Conservation (phyloP, 2,329 filamentous ascomycete species). For the Endothia cerciana region DNA sequence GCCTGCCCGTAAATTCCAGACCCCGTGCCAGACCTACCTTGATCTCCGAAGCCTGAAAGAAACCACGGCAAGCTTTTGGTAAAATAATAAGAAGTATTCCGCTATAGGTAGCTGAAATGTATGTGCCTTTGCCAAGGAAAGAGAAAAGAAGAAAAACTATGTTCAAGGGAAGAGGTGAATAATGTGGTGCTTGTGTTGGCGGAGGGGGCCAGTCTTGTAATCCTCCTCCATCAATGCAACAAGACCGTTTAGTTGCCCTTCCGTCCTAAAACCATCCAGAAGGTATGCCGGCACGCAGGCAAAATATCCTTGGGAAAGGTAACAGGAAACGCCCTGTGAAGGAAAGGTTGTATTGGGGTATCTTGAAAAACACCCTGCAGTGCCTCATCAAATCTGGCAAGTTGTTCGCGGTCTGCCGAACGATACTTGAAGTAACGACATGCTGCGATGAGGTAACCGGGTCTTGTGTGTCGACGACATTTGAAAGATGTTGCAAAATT, state of each 20-base stretch:
- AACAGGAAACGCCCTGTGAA: background rate
- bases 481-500: background rate
- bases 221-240: background rate
- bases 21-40: background rate
- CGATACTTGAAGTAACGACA: background rate
- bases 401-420: background rate
- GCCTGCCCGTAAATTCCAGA: background rate
- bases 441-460: background rate
- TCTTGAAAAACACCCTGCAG: conserved; percentile 8
- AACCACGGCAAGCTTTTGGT: background rate
- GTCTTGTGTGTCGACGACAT: background rate
- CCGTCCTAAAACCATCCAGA: background rate
- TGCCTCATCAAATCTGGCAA: background rate
- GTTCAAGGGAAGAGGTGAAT: background rate
- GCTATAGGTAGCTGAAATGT: background rate
- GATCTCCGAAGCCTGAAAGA: background rate
- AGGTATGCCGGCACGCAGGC: background rate
- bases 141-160: background rate
- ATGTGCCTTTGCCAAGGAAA: background rate
- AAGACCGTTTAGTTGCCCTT: background rate
- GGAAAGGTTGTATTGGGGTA: conserved; percentile 7
- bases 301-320: background rate
- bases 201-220: background rate
- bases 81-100: background rate
- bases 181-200: background rate